Evolutionary conservation across 177 flowering plant genomes (phyloP).

Genomic region (Tripterygium wilfordii): DNA sequence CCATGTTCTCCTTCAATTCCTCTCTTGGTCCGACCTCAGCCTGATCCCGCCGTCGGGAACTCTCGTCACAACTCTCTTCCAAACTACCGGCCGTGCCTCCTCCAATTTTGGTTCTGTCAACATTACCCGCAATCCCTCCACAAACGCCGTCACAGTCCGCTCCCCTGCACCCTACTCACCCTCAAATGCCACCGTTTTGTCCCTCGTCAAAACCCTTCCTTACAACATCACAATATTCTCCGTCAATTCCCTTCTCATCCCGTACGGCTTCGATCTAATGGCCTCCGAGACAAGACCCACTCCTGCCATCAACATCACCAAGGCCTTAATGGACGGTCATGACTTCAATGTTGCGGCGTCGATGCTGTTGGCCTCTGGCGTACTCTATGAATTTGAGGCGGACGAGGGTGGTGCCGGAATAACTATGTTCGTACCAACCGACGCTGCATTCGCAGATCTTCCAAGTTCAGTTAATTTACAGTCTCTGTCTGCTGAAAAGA

Average conservation of each 20-base stretch:
- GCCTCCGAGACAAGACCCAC: constrained; percentile 48
- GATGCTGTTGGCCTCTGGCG: constrained; percentile 82
- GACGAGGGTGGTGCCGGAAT: constrained; percentile 90
- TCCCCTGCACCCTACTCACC: constrained; percentile 40
- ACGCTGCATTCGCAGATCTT: constrained; percentile 59
- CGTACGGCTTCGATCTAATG: constrained; percentile 43
- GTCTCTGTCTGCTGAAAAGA: constrained; percentile 56
- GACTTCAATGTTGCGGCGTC: constrained; percentile 78
- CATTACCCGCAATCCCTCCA: constrained; percentile 41
- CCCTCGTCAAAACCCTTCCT: constrained; percentile 34
- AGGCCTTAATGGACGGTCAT: constrained; percentile 52
- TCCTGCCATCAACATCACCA: constrained; percentile 79
- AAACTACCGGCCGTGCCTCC: constrained; percentile 77
- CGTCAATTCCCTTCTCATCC: constrained; percentile 29
- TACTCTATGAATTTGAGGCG: constrained; percentile 59
- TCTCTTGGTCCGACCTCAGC: constrained; percentile 53
- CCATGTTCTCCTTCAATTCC: constrained; percentile 76
- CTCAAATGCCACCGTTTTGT: constrained; percentile 54
- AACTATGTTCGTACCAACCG: constrained; percentile 79
- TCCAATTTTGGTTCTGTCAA: constrained; percentile 61
- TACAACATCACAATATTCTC: constrained; percentile 49
- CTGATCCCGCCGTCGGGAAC: constrained; percentile 51
- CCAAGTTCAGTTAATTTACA: constrained; percentile 44
- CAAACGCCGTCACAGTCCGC: constrained; percentile 19
- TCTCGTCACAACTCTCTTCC: constrained; percentile 74